Evolutionary conservation across 805 yeast genomes (phyloP), one percentile per base, ranked within the genome.

Genomic region (Candida dajiaensis): DNA sequence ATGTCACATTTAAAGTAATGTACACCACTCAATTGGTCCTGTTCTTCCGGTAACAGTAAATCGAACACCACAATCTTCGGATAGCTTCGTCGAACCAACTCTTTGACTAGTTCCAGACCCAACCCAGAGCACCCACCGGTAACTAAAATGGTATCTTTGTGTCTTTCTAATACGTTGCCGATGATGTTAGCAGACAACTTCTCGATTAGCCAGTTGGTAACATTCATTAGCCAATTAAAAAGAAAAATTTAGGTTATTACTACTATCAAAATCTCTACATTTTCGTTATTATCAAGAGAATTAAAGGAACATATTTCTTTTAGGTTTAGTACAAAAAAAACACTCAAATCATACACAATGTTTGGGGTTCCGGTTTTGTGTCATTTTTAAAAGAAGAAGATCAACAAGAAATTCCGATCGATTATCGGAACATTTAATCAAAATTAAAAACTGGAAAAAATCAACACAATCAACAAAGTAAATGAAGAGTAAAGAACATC

Each of bases 41-140:
- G 47, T 12, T 61, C 62, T 0, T 59, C 57, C 3, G 68, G 70
- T 0, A 61, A 56, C 0, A 46, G 50, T 2, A 86, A 52, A 56
- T 92, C 97, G 38, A 87, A 67, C 0, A 85, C 85, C 1, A 85
- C 80, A 0, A 87, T 84, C 23, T 62, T 71, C 9, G 55, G 58
- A 11, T 78, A 74, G 0, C 71, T 72, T 21, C 66, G 59, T 8
- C 52, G 52, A 6, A 67, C 63, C 45, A 90, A 73, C 21, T 58
- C 57, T 15, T 54, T 50, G 0, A 74, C 86, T 4, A 92, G 51
- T 51, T 80, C 85, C 38, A 66, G 67, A 0, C 98, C 98, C 10
- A 92, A 69, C 0, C 97, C 98, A 0, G 79, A 68, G 4, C 77
- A 61, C 0, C 97, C 98, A 0, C 98, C 98, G 0, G 98, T 90